Evolutionary conservation across 2,329 filamentous ascomycete species (phyloP).

Genomic region (Aspergillus oerlinghausenensis): DNA sequence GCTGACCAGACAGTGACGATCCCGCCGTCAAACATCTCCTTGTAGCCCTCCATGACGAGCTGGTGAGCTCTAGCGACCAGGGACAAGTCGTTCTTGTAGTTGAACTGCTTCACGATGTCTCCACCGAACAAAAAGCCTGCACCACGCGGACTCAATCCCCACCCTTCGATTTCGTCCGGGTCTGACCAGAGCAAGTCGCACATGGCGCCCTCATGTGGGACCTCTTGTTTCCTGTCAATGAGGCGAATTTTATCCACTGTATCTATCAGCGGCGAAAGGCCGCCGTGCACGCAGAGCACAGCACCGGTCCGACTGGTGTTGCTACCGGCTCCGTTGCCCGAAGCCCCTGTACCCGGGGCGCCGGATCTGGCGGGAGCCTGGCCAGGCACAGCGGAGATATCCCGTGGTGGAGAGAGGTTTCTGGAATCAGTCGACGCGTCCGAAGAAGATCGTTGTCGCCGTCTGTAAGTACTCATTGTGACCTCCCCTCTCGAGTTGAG

Average conservation of each 20-base stretch:
- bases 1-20: conserved; percentile 99
- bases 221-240: conserved; percentile 94
- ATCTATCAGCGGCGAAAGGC: conserved; percentile 85
- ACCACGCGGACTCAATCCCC: conserved; percentile 89
- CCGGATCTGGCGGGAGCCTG: conserved; percentile 55
- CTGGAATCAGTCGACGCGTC: conserved; percentile 32
- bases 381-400: conserved; percentile 41
- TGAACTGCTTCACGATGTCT: conserved; percentile 94
- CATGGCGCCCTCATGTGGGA: conserved; percentile 98
- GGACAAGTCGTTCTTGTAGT: conserved; percentile 86
- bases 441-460: conserved; percentile 28
- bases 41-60: conserved; percentile 98
- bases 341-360: conserved; percentile 74
- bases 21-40: conserved; percentile 95
- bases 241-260: conserved; percentile 92
- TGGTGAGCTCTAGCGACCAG: conserved; percentile 93
- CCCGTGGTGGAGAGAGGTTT: conserved; percentile 37
- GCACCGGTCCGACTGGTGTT: conserved; percentile 62
- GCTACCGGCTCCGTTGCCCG: conserved; percentile 59
- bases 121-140: conserved; percentile 94
- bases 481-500: conserved; percentile 78
- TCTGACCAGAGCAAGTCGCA: conserved; percentile 98
- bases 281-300: conserved; percentile 92
- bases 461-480: conserved; percentile 53
- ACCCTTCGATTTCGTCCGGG: conserved; percentile 90